Evolutionary conservation across 805 yeast species (phyloP).

Genomic region (Priceomyces medius): DNA sequence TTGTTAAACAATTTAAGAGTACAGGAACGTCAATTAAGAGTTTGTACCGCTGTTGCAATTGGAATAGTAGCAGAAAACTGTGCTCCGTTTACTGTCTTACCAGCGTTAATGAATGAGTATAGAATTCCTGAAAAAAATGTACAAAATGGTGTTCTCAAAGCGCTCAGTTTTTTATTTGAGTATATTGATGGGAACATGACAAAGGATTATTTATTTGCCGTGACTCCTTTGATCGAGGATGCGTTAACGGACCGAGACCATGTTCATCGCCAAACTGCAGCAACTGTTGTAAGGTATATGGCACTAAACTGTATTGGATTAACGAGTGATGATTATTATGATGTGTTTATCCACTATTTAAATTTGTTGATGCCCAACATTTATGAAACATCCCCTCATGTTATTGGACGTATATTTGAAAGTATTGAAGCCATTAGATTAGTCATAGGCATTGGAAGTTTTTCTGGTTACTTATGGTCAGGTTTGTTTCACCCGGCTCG

Average conservation of each 20-base stretch:
- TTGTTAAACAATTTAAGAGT: conserved; percentile 80
- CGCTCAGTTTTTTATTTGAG: conserved; percentile 88
- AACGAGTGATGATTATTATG: conserved; percentile 61
- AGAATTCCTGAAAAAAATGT: conserved; percentile 88
- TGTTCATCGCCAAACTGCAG: conserved; percentile 94
- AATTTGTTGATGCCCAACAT: conserved; percentile 85
- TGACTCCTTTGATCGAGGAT: conserved; percentile 78
- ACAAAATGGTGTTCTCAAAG: conserved; percentile 92
- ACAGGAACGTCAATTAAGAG: conserved; percentile 94
- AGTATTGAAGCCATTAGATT: conserved; percentile 71
- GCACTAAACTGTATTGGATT: conserved; percentile 75
- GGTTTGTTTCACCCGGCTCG: conserved; percentile 94
- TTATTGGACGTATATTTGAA: conserved; percentile 76
- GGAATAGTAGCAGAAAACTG: conserved; percentile 95
- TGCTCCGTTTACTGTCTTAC: conserved; percentile 88
- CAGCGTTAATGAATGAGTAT: conserved; percentile 94
- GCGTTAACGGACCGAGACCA: conserved; percentile 88
- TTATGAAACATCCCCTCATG: conserved; percentile 95
- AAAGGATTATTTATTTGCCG: conserved; percentile 76
- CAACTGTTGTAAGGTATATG: conserved; percentile 79
- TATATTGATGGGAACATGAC: conserved; percentile 77
- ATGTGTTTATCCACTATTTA: conserved; percentile 75
- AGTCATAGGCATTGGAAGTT: conserved; percentile 73
- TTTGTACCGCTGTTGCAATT: conserved; percentile 96
- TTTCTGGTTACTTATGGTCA: conserved; percentile 75